These are phyloP conservation scores for Podosphaera leucotricha DNA, from an alignment of 2,329 filamentous ascomycete species.

Conservation along the genomic window DNA sequence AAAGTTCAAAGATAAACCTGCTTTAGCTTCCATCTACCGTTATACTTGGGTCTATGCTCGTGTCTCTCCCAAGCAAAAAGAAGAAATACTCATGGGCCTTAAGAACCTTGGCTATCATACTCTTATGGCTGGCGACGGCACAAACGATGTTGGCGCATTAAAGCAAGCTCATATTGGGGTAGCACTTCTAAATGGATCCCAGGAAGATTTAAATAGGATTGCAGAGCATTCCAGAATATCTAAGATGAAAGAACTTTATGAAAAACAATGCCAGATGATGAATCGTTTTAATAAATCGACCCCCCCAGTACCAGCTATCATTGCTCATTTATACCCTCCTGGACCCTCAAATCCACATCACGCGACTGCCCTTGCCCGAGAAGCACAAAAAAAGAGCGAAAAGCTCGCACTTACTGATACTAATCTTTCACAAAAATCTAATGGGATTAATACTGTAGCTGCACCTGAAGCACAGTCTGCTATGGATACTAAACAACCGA, in stretches of 20 bases:
- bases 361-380: constrained; percentile 69
- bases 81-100: constrained; percentile 87
- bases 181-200: constrained; percentile 81
- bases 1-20: constrained; percentile 65
- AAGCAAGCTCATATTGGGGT: constrained; percentile 98
- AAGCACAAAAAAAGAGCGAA: constrained; percentile 52
- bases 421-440: constrained; percentile 17
- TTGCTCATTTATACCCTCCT: constrained; percentile 84
- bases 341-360: constrained; percentile 86
- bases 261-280: constrained; percentile 87
- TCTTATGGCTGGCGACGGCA: constrained; percentile 95
- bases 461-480: constrained; percentile 39
- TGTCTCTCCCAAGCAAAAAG: constrained; percentile 96
- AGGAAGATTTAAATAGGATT: constrained; percentile 75
- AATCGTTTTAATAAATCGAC: constrained; percentile 78
- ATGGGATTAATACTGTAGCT: constrained; percentile 38
- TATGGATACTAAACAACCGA: constrained; percentile 28
- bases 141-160: constrained; percentile 89
- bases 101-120: constrained; percentile 97
- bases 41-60: constrained; percentile 96
- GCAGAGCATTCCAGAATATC: constrained; percentile 82
- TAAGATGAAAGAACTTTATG: constrained; percentile 96
- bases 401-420: constrained; percentile 26
- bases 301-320: constrained; percentile 77
- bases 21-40: constrained; percentile 54